A percentile compares a stretch with the other conserved stretches of the same genome.
These are phyloP conservation scores for Solanum ahanhuiri DNA, from an alignment of 257 asterid genomes.

Conservation along the genomic window DNA sequence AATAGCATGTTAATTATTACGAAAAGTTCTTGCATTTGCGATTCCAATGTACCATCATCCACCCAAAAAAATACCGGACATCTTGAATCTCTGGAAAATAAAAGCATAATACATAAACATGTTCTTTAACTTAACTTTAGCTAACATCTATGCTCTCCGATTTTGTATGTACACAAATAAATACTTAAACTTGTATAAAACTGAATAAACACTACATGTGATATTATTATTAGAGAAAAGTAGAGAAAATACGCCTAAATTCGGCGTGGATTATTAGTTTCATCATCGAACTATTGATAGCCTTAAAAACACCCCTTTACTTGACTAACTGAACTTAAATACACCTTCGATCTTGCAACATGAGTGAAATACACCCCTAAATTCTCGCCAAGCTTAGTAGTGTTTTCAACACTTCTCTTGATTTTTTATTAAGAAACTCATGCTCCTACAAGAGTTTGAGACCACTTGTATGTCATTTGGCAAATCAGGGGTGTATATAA, in stretches of 20 bases:
- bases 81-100: not conserved
- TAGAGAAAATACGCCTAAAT: not conserved
- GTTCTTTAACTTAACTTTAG: no score
- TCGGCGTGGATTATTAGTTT: fast-evolving
- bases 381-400: no score
- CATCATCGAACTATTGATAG: not conserved
- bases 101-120: no score
- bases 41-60: not conserved
- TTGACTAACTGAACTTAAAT: no score
- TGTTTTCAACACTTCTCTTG: no score
- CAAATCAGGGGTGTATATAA: no score
- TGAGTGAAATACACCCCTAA: not conserved
- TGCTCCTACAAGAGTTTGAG: not conserved
- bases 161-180: no score
- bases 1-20: not conserved
- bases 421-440: not conserved
- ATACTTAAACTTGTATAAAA: no score
- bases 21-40: not conserved
- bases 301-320: not conserved
- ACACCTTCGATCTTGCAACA: no score
- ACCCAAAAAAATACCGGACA: no score
- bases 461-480: not conserved
- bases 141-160: not conserved
- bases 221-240: not conserved
- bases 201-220: no score